Conservation (phyloP, 495 filamentous ascomycete genomes). For the Tuber calosporum region DNA sequence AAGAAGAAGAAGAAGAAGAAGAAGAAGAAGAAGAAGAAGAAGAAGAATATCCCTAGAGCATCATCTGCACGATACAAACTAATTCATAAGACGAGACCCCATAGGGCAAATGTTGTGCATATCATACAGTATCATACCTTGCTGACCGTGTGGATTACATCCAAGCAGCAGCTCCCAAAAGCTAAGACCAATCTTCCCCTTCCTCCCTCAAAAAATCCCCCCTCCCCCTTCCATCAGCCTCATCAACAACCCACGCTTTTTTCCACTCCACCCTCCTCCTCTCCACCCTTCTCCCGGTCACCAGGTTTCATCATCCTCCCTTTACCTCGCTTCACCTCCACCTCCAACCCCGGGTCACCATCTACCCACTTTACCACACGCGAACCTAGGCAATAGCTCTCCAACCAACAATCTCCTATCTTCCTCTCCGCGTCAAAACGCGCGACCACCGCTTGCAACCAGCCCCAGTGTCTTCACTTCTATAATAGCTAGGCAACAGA, state of each 20-base stretch:
- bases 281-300: background rate
- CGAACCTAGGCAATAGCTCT: background rate
- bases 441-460: conserved; percentile 4
- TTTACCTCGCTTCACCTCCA: background rate
- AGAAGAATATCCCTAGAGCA: background rate
- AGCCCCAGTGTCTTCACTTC: background rate
- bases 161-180: background rate
- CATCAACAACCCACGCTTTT: background rate
- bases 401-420: background rate
- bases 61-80: background rate
- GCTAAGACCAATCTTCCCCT: conserved; percentile 1
- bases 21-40: background rate
- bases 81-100: background rate
- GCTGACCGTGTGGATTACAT: background rate
- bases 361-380: background rate
- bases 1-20: no score
- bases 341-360: background rate
- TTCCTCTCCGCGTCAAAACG: background rate
- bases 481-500: background rate
- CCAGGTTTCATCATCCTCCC: background rate
- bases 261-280: background rate
- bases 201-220: background rate
- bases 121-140: background rate
- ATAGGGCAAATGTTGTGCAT: background rate
- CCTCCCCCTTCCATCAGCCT: background rate